Percentiles rank a stretch among this genome's conserved stretches.
Conservation (phyloP, 192 early-diverging fungal genomes). For the Rhizoclosmatium globosum region DNA sequence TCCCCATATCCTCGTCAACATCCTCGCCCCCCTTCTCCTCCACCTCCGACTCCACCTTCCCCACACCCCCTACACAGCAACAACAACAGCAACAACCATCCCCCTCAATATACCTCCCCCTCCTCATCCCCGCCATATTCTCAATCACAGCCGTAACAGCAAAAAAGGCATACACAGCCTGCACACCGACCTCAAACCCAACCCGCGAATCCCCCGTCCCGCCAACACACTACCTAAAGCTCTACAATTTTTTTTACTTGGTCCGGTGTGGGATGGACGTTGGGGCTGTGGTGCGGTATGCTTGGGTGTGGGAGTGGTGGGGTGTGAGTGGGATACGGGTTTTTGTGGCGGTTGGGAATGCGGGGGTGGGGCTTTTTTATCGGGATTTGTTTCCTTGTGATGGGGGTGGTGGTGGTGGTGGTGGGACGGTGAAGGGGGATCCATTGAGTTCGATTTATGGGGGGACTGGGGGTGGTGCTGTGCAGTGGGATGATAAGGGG, state of each 20-base stretch:
- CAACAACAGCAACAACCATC: background rate
- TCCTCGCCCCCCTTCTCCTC: background rate
- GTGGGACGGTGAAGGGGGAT: background rate
- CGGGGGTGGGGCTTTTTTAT: slow-evolving; percentile 2
- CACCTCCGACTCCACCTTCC: background rate
- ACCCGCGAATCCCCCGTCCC: background rate
- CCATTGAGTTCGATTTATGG: background rate
- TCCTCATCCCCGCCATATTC: background rate
- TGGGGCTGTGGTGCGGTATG: background rate
- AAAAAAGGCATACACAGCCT: slow-evolving; percentile 8
- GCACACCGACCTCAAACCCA: background rate
- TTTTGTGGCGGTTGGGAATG: background rate
- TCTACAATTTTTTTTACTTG: slow-evolving; percentile 4
- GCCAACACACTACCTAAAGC: background rate
- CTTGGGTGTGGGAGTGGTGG: background rate
- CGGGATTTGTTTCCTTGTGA: background rate
- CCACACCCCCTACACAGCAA: background rate
- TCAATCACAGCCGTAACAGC: background rate
- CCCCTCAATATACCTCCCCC: background rate
- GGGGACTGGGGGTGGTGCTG: background rate
- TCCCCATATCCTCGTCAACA: too few relatives aligned
- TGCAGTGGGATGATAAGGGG: background rate
- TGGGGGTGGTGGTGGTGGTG: background rate
- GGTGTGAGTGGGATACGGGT: background rate
- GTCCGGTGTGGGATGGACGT: background rate